Conservation (phyloP, 768 basidiomycete species). For the Mrakia hoshinonis region DNA sequence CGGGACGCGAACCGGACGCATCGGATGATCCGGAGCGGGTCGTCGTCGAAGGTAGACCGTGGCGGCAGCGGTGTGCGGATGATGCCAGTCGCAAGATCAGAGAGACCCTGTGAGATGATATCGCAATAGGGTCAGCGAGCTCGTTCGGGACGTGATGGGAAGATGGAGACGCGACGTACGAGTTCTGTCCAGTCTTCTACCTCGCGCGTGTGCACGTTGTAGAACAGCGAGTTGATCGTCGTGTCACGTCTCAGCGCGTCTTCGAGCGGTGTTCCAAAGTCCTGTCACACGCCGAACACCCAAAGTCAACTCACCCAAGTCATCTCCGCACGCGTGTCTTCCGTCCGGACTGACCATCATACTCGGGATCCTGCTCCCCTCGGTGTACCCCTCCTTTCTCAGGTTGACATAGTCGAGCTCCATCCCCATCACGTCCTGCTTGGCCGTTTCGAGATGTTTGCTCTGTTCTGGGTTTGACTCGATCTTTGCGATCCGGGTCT, state of each 20-base stretch:
- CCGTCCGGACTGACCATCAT: slow-evolving; percentile 65
- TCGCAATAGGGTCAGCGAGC: background rate
- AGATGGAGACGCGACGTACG: slow-evolving; percentile 42
- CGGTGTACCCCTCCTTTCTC: slow-evolving; percentile 81
- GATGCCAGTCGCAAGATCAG: slow-evolving; percentile 63
- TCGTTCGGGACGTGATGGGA: background rate
- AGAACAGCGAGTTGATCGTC: slow-evolving; percentile 93
- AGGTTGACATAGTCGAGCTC: slow-evolving; percentile 92
- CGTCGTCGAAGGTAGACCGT: slow-evolving; percentile 79
- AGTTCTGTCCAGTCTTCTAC: slow-evolving; percentile 83
- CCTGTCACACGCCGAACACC: too few relatives aligned
- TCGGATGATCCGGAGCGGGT: slow-evolving; percentile 84
- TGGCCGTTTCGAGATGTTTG: slow-evolving; percentile 94
- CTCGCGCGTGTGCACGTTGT: slow-evolving; percentile 74
- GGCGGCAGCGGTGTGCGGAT: slow-evolving; percentile 86
- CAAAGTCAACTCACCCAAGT: too few relatives aligned
- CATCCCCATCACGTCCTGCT: slow-evolving; percentile 64
- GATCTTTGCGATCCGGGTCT: slow-evolving; percentile 59
- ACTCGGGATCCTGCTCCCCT: slow-evolving; percentile 78
- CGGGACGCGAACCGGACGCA: slow-evolving; percentile 86
- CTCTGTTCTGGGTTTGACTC: slow-evolving; percentile 93
- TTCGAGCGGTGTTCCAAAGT: slow-evolving; percentile 81
- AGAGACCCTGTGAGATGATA: slow-evolving; percentile 53
- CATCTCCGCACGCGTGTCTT: background rate
- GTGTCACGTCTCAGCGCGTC: slow-evolving; percentile 85